Conservation (phyloP, 2,329 filamentous ascomycete species). For the Waltergamsia citrina region DNA sequence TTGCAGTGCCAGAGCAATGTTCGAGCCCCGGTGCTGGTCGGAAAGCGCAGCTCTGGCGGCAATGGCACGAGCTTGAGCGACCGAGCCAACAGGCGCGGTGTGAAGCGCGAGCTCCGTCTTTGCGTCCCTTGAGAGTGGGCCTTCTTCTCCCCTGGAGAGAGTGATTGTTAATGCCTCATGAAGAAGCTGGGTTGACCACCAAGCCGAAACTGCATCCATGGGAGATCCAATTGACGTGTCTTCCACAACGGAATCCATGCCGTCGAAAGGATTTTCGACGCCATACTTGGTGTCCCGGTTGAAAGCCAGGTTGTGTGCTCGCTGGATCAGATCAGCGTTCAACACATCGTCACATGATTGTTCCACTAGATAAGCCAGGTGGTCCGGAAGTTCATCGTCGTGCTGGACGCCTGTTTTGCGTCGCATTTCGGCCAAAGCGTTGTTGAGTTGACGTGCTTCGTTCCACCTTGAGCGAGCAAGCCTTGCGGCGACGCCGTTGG, state of each 20-base stretch:
- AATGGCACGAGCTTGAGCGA: constrained; percentile 52
- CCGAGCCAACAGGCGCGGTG: constrained; percentile 69
- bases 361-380: constrained; percentile 67
- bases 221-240: constrained; percentile 79
- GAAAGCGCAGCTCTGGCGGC: constrained; percentile 49
- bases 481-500: constrained; percentile 62
- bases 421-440: constrained; percentile 30
- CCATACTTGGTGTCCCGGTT: constrained; percentile 67
- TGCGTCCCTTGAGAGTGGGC: constrained; percentile 3
- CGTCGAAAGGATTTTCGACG: constrained; percentile 51
- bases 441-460: constrained; percentile 59
- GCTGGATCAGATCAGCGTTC: constrained; percentile 66
- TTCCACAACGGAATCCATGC: constrained; percentile 76
- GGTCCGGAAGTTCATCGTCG: constrained; percentile 57
- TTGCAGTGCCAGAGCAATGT: constrained; percentile 46
- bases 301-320: constrained; percentile 84
- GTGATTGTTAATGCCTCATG: constrained; percentile 59
- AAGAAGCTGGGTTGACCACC: constrained; percentile 72
- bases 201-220: constrained; percentile 82
- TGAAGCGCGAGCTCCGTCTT: constrained; percentile 57
- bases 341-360: constrained; percentile 77
- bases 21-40: constrained; percentile 41
- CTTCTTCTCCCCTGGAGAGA: constrained; percentile 40
- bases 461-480: constrained; percentile 74
- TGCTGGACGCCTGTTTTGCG: constrained; percentile 32